A percentile compares a stretch with the other conserved stretches of the same genome.
Evolutionary conservation across 2,329 filamentous ascomycete genomes (phyloP).

Genomic region (Penicillium paneum): DNA sequence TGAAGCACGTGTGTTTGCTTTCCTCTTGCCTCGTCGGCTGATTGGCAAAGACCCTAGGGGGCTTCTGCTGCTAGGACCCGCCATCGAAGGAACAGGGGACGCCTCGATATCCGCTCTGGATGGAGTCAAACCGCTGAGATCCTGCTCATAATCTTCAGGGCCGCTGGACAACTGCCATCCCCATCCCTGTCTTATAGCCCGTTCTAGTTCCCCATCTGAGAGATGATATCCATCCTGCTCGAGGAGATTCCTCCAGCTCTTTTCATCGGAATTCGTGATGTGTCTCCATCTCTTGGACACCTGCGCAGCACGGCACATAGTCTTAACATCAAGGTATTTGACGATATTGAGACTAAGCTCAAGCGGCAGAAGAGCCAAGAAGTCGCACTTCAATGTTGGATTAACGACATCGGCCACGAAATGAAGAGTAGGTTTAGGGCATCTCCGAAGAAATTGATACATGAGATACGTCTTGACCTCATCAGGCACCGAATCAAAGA

Average conservation of each 20-base stretch:
- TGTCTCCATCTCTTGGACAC: slow-evolving; percentile 93
- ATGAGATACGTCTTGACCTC: slow-evolving; percentile 95
- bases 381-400: slow-evolving; percentile 91
- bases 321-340: slow-evolving; percentile 77
- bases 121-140: slow-evolving; percentile 61
- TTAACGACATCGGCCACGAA: slow-evolving; percentile 89
- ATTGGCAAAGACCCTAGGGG: slow-evolving; percentile 20
- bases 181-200: slow-evolving; percentile 88
- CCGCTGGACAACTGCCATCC: slow-evolving; percentile 90
- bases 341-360: slow-evolving; percentile 87
- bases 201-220: slow-evolving; percentile 75
- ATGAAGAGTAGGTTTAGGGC: slow-evolving; percentile 81
- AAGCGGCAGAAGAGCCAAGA: slow-evolving; percentile 74
- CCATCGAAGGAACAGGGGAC: slow-evolving; percentile 21
- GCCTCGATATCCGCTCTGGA: slow-evolving; percentile 42
- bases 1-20: slow-evolving; percentile 46
- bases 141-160: slow-evolving; percentile 70
- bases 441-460: slow-evolving; percentile 88
- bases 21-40: slow-evolving; percentile 46
- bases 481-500: slow-evolving; percentile 85
- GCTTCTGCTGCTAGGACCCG: slow-evolving; percentile 26
- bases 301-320: slow-evolving; percentile 84
- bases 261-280: slow-evolving; percentile 88
- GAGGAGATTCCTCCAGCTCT: slow-evolving; percentile 90
- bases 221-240: slow-evolving; percentile 78